Conservation (phyloP, 2,329 filamentous ascomycete genomes). For the Xylariaceae sp. region DNA sequence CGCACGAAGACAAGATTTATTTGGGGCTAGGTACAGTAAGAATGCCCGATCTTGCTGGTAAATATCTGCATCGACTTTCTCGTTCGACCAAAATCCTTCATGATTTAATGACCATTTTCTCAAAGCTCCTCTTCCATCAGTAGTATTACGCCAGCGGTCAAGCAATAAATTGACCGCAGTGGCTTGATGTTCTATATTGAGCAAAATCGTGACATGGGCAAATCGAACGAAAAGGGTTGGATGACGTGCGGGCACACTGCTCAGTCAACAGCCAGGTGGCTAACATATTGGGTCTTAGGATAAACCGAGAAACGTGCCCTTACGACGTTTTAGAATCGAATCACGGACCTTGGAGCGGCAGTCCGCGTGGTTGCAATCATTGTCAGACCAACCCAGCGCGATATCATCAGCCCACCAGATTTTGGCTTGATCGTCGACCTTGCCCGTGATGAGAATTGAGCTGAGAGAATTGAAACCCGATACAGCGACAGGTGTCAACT, state of each 20-base stretch:
- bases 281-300: conserved; percentile 13
- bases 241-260: conserved; percentile 1
- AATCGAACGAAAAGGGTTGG: conserved; percentile 11
- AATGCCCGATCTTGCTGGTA: too few relatives aligned
- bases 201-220: conserved; percentile 18
- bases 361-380: conserved; percentile 31
- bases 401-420: conserved; percentile 46
- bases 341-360: conserved; percentile 33
- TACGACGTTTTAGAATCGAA: conserved; percentile 17
- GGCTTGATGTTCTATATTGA: conserved; percentile 16
- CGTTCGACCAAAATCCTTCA: too few relatives aligned
- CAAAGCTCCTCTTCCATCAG: conserved; percentile 12
- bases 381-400: conserved; percentile 38
- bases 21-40: too few relatives aligned
- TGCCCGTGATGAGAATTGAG: conserved; percentile 36
- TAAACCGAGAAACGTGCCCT: conserved; percentile 11
- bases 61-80: too few relatives aligned
- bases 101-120: conserved; percentile 3
- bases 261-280: conserved; percentile 1
- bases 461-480: conserved; percentile 21
- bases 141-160: conserved; percentile 17
- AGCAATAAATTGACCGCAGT: conserved; percentile 13
- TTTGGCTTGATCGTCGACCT: conserved; percentile 30
- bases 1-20: too few relatives aligned
- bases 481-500: conserved; percentile 17